Percentiles rank a stretch among this genome's conserved stretches.
Conservation (phyloP, 176 grass and related monocot genomes). For the Phoenix roebelenii region DNA sequence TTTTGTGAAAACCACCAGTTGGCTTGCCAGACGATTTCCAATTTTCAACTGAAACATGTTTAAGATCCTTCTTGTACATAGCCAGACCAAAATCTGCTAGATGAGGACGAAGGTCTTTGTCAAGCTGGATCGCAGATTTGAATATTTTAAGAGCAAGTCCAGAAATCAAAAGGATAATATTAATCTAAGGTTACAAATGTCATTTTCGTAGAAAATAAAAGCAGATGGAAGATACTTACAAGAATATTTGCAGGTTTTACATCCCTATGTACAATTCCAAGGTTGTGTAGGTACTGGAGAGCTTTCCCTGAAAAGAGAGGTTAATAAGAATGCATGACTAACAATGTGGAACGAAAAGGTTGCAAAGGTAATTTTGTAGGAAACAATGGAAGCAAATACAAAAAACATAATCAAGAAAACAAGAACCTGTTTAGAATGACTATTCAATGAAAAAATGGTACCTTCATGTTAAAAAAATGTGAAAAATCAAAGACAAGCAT, state of each 20-base stretch:
- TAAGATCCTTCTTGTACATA: constrained; percentile 91
- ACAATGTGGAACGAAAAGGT: background rate
- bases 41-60: constrained; percentile 66
- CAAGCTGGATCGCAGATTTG: constrained; percentile 47
- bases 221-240: constrained; percentile 37
- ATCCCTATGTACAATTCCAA: constrained; percentile 85
- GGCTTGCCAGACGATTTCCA: constrained; percentile 96
- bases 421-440: no score
- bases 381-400: no score
- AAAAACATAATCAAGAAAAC: no score
- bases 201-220: constrained; percentile 11
- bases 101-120: constrained; percentile 54
- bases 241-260: constrained; percentile 98
- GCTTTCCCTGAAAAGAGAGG: constrained; percentile 52
- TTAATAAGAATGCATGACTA: background rate
- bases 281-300: constrained; percentile 58
- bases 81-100: constrained; percentile 95
- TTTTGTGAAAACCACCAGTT: constrained; percentile 96
- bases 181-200: constrained; percentile 2
- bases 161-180: background rate
- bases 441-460: no score
- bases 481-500: no score
- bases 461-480: no score
- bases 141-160: background rate
- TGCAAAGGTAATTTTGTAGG: background rate